Evolutionary conservation across 2,329 filamentous ascomycete genomes (phyloP).

Genomic region (Fusarium sp.): DNA sequence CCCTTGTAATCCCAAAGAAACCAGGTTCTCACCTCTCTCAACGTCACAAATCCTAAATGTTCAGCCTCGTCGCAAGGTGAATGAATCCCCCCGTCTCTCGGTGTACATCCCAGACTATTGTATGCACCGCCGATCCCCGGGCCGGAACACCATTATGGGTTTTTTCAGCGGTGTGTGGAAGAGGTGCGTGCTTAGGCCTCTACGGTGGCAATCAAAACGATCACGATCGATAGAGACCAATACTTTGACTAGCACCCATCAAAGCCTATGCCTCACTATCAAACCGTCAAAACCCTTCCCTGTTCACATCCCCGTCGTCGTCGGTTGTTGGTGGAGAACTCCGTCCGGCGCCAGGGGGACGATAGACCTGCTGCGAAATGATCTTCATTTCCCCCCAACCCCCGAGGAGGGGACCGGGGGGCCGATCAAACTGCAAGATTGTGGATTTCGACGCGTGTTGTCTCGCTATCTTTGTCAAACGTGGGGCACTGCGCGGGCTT

Average conservation of each 20-base stretch:
- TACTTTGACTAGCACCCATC: background rate
- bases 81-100: background rate
- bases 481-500: constrained; percentile 20
- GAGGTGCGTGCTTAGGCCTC: background rate
- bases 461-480: constrained; percentile 18
- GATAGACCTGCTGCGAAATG: constrained; percentile 26
- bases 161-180: constrained; percentile 23
- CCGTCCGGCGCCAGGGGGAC: background rate
- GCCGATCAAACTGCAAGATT: constrained; percentile 30
- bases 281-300: background rate
- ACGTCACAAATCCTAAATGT: constrained; percentile 20
- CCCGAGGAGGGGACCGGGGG: constrained; percentile 18
- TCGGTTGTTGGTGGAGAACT: background rate
- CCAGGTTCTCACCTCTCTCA: background rate
- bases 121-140: constrained; percentile 21
- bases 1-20: background rate
- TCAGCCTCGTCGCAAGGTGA: constrained; percentile 9
- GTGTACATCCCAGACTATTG: constrained; percentile 8
- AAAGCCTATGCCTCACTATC: background rate
- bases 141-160: constrained; percentile 1
- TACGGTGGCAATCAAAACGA: constrained; percentile 22
- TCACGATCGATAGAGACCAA: constrained; percentile 1
- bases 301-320: background rate
- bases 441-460: constrained; percentile 40
- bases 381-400: constrained; percentile 42